These are phyloP conservation scores for Globisporangium solare DNA, from an alignment of 352 stramenopile species.

Conservation along the genomic window DNA sequence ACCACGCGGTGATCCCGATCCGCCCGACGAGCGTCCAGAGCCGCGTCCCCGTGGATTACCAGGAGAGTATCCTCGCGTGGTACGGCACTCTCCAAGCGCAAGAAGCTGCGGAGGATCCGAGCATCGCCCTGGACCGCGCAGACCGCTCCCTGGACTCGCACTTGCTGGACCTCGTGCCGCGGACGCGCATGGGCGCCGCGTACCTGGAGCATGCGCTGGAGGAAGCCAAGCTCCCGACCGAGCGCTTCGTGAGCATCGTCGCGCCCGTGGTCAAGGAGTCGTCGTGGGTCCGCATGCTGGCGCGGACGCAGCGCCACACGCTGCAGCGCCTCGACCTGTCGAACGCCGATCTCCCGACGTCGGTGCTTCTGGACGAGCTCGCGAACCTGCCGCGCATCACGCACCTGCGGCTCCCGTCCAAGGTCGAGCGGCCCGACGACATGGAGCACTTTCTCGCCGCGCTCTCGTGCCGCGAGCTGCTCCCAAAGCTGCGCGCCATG, in stretches of 20 bases:
- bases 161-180: conserved; percentile 26
- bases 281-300: conserved; percentile 60
- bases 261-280: conserved; percentile 44
- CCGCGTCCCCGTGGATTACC: conserved; percentile 11
- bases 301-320: conserved; percentile 41
- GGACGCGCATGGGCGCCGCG: conserved; percentile 31
- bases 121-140: no score
- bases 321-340: conserved; percentile 68
- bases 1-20: conserved; percentile 1
- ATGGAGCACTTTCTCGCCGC: conserved; percentile 68
- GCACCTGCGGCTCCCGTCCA: conserved; percentile 52
- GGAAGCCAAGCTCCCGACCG: conserved; percentile 33
- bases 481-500: conserved; percentile 47
- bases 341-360: conserved; percentile 42
- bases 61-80: conserved; percentile 21
- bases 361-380: conserved; percentile 59
- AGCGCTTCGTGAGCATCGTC: conserved; percentile 67
- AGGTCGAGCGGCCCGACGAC: conserved; percentile 68
- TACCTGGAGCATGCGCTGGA: conserved; percentile 50
- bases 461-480: conserved; percentile 44
- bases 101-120: no score
- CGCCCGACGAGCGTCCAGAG: conserved; percentile 1
- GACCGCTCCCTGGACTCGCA: no score
- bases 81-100: conserved; percentile 19
- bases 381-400: conserved; percentile 44